These are phyloP conservation scores for Suillus clintonianus DNA, from an alignment of 768 basidiomycete species.

Conservation along the genomic window DNA sequence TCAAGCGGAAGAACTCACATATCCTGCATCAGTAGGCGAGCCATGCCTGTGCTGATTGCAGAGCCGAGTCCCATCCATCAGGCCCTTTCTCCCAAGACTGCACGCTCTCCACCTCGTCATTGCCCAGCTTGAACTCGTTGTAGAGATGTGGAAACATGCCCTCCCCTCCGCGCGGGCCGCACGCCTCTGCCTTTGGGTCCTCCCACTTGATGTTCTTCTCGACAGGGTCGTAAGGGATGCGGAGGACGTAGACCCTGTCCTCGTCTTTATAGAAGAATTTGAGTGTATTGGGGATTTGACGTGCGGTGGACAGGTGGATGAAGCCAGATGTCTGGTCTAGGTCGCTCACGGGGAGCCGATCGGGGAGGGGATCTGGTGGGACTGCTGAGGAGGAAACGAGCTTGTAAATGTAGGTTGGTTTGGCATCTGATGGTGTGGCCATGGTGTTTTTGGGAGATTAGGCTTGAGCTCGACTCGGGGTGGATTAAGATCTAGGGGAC, in stretches of 20 bases:
- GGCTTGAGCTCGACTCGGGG: neutral
- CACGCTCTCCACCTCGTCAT: constrained; percentile 46
- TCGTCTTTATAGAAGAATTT: constrained; percentile 46
- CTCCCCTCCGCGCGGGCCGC: constrained; percentile 45
- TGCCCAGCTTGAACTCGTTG: constrained; percentile 45
- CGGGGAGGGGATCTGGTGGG: constrained; percentile 43
- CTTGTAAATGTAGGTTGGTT: constrained; percentile 63
- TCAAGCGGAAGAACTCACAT: neutral
- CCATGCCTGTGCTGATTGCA: constrained; percentile 29
- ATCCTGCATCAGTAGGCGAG: constrained; percentile 30
- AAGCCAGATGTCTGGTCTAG: constrained; percentile 50
- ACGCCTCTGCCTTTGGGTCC: constrained; percentile 39
- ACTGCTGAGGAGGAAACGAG: constrained; percentile 47
- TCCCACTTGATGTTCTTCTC: constrained; percentile 52
- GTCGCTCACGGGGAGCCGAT: constrained; percentile 48
- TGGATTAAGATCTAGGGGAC: neutral
- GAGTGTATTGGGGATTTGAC: constrained; percentile 49
- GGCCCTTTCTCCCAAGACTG: constrained; percentile 22
- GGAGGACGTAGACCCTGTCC: constrained; percentile 42
- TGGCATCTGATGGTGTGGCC: constrained; percentile 2
- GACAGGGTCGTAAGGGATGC: constrained; percentile 43
- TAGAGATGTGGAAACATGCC: constrained; percentile 58
- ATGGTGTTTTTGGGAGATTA: constrained; percentile 3
- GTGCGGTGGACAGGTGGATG: constrained; percentile 57
- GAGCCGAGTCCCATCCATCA: constrained; percentile 35